phyloP scores from a whole-genome alignment of 2,329 filamentous ascomycete species.

The Colletotrichum zoysiae region DNA sequence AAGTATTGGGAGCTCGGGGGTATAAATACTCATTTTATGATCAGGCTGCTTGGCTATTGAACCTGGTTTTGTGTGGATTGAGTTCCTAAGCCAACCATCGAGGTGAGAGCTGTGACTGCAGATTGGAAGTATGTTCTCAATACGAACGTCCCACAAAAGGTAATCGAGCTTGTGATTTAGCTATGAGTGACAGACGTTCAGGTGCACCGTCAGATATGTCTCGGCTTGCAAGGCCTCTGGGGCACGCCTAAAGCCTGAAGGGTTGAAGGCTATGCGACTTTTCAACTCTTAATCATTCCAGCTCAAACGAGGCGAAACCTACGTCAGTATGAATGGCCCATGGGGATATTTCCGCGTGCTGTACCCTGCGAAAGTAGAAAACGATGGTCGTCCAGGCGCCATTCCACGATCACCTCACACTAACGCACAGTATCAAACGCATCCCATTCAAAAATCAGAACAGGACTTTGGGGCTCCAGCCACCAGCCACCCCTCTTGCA shows the following conservation, averaged over 20 bases:
- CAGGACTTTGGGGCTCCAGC: constrained; percentile 34
- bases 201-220: neutral
- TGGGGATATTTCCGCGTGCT: neutral
- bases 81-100: neutral
- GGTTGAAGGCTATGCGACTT: neutral
- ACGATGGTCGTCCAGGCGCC: neutral
- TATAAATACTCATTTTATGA: neutral
- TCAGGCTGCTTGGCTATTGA: neutral
- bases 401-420: neutral
- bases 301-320: too few relatives aligned
- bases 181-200: too few relatives aligned
- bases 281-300: too few relatives aligned
- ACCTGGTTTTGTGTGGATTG: neutral
- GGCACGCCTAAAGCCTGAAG: too few relatives aligned
- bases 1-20: neutral
- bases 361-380: neutral
- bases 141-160: too few relatives aligned
- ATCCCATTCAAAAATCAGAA: neutral
- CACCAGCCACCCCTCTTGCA: constrained; percentile 44
- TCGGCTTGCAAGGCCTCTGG: neutral
- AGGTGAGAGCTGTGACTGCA: neutral
- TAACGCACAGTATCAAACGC: neutral
- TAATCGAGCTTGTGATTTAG: neutral
- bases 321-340: too few relatives aligned
- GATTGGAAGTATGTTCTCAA: neutral